phyloP scores from a whole-genome alignment of 83 land plant species.

The Picea mariana region DNA sequence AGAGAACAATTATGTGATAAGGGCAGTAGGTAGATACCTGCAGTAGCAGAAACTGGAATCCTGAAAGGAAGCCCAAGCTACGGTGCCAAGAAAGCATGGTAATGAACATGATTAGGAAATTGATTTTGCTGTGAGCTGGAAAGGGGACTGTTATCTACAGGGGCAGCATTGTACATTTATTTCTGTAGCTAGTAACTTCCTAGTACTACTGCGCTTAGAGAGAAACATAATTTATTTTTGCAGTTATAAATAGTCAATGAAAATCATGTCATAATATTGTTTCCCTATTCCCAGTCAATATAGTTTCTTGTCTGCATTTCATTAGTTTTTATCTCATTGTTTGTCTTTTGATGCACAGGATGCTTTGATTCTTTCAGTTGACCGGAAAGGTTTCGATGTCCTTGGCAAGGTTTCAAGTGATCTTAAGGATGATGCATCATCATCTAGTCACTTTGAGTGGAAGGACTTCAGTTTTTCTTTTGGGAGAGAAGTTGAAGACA shows the following conservation, averaged over 20 bases:
- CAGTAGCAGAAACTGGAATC: neutral
- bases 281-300: neutral
- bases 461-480: constrained; percentile 56
- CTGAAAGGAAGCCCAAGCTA: neutral
- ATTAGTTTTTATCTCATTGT: neutral
- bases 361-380: constrained; percentile 52
- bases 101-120: neutral
- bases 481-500: constrained; percentile 44
- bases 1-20: neutral
- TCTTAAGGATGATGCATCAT: constrained; percentile 13
- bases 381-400: constrained; percentile 63
- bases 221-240: neutral
- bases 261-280: neutral
- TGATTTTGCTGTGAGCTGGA: neutral
- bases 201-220: neutral
- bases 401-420: constrained; percentile 44
- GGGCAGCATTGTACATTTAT: neutral
- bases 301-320: neutral
- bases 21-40: neutral
- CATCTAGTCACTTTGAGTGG: constrained; percentile 39
- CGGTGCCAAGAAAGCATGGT: neutral
- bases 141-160: neutral
- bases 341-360: constrained; percentile 36
- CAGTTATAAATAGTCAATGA: neutral
- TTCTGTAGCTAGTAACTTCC: neutral